Conservation (phyloP, 2,329 filamentous ascomycete species). For the Aspergillus sp. region DNA sequence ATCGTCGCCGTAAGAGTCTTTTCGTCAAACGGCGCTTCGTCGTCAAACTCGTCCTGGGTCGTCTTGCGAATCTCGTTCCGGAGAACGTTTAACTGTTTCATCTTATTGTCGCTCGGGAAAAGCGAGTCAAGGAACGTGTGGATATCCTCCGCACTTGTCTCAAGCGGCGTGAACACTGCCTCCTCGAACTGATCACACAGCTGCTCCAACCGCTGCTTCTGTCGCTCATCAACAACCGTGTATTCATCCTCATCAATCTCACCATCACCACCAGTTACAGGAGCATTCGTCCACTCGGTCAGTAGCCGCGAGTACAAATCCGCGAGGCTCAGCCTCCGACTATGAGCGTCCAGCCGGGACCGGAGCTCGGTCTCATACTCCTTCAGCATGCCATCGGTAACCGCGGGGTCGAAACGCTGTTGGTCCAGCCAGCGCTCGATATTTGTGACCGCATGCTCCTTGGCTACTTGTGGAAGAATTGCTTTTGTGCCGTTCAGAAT, state of each 20-base stretch:
- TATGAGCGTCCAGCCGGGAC: conserved; percentile 35
- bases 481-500: conserved; percentile 15
- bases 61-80: not conserved
- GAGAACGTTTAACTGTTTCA: not conserved
- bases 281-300: conserved; percentile 40
- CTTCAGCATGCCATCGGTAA: conserved; percentile 32
- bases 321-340: conserved; percentile 32
- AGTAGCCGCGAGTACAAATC: conserved; percentile 36
- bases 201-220: conserved; percentile 38
- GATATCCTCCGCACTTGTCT: conserved; percentile 34
- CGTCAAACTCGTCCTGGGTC: conserved; percentile 10
- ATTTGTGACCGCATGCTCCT: conserved; percentile 23
- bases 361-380: conserved; percentile 34
- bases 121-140: conserved; percentile 30
- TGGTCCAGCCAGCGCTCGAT: conserved; percentile 39
- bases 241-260: conserved; percentile 19
- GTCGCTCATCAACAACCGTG: conserved; percentile 27
- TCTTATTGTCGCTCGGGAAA: conserved; percentile 30
- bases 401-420: conserved; percentile 37
- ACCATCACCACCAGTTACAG: not conserved
- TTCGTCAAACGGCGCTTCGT: conserved; percentile 33
- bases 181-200: conserved; percentile 41
- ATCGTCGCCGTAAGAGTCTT: conserved; percentile 34
- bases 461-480: conserved; percentile 13
- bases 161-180: conserved; percentile 39